Evolutionary conservation across 148 eudicot species (phyloP).

Genomic region (Oxyria digyna): DNA sequence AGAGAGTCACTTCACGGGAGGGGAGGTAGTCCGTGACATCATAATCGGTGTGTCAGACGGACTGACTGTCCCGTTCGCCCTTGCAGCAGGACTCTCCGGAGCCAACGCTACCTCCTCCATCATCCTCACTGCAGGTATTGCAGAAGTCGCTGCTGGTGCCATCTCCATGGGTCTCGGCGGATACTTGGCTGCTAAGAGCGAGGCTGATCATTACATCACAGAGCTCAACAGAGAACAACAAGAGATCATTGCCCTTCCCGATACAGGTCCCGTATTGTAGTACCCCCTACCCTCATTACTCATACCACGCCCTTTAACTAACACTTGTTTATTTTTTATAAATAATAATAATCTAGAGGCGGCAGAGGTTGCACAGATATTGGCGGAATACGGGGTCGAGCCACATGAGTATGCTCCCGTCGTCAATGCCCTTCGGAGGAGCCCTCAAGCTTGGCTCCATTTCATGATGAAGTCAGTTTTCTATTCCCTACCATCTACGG

Average conservation of each 20-base stretch:
- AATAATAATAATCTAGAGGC: constrained; percentile 64
- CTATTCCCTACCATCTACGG: too few relatives aligned
- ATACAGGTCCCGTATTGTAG: constrained; percentile 52
- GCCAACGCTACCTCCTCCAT: constrained; percentile 78
- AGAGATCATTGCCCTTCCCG: constrained; percentile 76
- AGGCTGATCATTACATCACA: constrained; percentile 73
- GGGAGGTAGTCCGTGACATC: constrained; percentile 82
- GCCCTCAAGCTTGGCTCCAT: constrained; percentile 94
- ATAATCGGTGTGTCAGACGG: constrained; percentile 94
- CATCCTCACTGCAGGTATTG: constrained; percentile 83
- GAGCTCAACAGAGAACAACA: constrained; percentile 75
- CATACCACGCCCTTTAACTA: not conserved
- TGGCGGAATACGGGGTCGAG: constrained; percentile 63
- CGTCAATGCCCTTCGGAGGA: constrained; percentile 71
- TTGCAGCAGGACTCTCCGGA: constrained; percentile 88
- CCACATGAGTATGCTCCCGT: constrained; percentile 85
- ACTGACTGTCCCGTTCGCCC: constrained; percentile 91
- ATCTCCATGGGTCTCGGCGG: constrained; percentile 98
- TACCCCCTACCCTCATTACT: not conserved
- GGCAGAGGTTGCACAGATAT: constrained; percentile 84
- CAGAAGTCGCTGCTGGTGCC: constrained; percentile 95
- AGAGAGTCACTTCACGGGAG: constrained; percentile 82
- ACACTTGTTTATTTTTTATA: not conserved
- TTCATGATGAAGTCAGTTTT: constrained; percentile 93
- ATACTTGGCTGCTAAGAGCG: constrained; percentile 94